These are phyloP conservation scores for Suillus brevipes DNA, from an alignment of 768 basidiomycete genomes.

Conservation along the genomic window DNA sequence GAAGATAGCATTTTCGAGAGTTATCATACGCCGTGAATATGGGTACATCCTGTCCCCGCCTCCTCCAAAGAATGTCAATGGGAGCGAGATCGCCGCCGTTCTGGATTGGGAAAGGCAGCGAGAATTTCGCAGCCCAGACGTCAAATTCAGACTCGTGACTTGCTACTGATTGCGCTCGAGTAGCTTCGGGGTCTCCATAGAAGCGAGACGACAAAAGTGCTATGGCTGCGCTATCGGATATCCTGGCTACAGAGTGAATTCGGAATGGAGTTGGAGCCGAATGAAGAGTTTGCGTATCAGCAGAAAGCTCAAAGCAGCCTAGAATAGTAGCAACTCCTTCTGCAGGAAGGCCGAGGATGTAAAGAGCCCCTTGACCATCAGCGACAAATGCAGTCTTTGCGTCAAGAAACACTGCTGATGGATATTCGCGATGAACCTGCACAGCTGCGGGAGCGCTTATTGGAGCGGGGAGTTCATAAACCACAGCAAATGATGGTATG, in stretches of 20 bases:
- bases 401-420: slow-evolving; percentile 62
- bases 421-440: slow-evolving; percentile 65
- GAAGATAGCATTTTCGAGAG: slow-evolving; percentile 46
- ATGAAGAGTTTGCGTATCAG: slow-evolving; percentile 22
- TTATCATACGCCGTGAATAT: slow-evolving; percentile 52
- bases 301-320: slow-evolving; percentile 51
- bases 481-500: slow-evolving; percentile 50
- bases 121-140: slow-evolving; percentile 60
- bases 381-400: slow-evolving; percentile 52
- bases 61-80: slow-evolving; percentile 66
- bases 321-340: slow-evolving; percentile 43
- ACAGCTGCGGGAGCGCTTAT: slow-evolving; percentile 43
- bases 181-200: slow-evolving; percentile 33
- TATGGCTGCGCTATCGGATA: slow-evolving; percentile 41
- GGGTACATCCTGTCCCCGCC: slow-evolving; percentile 71
- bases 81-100: slow-evolving; percentile 30
- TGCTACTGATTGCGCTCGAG: slow-evolving; percentile 16
- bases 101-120: slow-evolving; percentile 40
- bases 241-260: slow-evolving; percentile 34
- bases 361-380: slow-evolving; percentile 71
- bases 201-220: slow-evolving; percentile 62
- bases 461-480: slow-evolving; percentile 62
- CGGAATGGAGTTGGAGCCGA: slow-evolving; percentile 39
- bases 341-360: slow-evolving; percentile 51
- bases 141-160: slow-evolving; percentile 51